Base-by-base conservation (phyloP, 176 grass and related monocot species). In the Ampelocalamus luodianensis region DNA sequence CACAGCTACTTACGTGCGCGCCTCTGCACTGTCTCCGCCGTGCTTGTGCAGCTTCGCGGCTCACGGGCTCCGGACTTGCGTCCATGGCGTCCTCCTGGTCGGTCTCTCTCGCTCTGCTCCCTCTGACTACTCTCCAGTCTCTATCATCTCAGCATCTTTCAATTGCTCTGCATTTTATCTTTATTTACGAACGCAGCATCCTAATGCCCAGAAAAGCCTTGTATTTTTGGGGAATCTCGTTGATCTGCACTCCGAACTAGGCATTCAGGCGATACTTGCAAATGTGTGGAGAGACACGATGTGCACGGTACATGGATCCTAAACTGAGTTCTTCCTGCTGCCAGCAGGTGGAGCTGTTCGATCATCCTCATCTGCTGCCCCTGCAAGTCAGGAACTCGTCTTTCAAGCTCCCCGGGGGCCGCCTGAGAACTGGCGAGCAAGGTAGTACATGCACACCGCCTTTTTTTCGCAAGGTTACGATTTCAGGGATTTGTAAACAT, bases 331-430 rank as follows among this genome's bases (percentile, higher is more conserved):
- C 32, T 1, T 18, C 10, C 22, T 26, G 29, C 2, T 40, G 26
- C 12, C 43, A 81, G 56, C 87, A 92, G 84, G 91, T 92, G 8
- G 88, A 90, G 77, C 80, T 94, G 65, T 86, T 80, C 27, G 82
- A 80, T 27, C 93, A 94, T 34, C 93, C 93, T 3, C 90, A 92
- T 74, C 40, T 92, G 12, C 79, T 92, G 69, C 79, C 92, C 29
- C 83, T 94, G 65, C 93, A 94, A 46, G 85, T 92, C 74, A 89
- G 85, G 70, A 94, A 94, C 75, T 94, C 88, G 22, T 88, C 68
- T 43, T 94, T 90, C 73, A 53, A 77, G 64, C 85, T 94, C 14
- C 93, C 93, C 0, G 88, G 93, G 40, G 93, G 90, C 50, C 82
- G 90, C 43, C 36, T 94, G 18, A 77, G 90, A 58, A 79, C 69